Conservation (phyloP, 768 basidiomycete genomes). For the Trametes maxima region DNA sequence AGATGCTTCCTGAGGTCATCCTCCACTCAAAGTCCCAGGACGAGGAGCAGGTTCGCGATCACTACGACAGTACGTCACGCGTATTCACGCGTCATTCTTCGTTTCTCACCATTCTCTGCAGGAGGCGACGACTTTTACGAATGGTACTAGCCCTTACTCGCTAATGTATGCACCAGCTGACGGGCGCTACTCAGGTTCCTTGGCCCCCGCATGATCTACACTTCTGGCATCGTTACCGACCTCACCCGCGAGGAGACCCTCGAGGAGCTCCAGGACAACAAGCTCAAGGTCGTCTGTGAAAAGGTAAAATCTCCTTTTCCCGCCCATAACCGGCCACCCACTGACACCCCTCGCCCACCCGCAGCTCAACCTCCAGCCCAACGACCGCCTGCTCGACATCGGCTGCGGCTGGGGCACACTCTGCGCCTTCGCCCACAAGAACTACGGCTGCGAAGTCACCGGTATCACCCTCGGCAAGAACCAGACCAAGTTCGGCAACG, state of each 20-base stretch:
- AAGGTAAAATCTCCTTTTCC: slow-evolving; percentile 44
- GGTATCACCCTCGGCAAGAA: slow-evolving; percentile 92
- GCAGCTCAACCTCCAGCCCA: slow-evolving; percentile 76
- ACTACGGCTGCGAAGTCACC: slow-evolving; percentile 94
- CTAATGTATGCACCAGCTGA: not conserved
- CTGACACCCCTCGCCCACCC: not conserved
- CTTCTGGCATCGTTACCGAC: slow-evolving; percentile 84
- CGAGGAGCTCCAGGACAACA: slow-evolving; percentile 97
- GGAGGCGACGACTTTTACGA: slow-evolving; percentile 95
- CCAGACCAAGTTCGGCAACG: slow-evolving; percentile 90
- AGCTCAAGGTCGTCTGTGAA: slow-evolving; percentile 91
- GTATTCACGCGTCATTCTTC: slow-evolving; percentile 14
- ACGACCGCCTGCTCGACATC: slow-evolving; percentile 82
- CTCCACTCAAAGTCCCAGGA: slow-evolving; percentile 91
- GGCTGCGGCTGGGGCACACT: slow-evolving; percentile 98
- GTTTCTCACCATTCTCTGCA: slow-evolving; percentile 31
- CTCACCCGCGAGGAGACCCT: slow-evolving; percentile 76
- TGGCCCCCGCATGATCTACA: slow-evolving; percentile 96
- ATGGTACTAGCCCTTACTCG: slow-evolving; percentile 52
- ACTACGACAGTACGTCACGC: slow-evolving; percentile 81
- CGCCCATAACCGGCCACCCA: not conserved
- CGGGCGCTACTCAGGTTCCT: slow-evolving; percentile 65
- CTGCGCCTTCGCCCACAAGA: slow-evolving; percentile 92
- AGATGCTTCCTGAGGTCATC: slow-evolving; percentile 91
- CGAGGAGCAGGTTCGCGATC: slow-evolving; percentile 91